Evolutionary conservation across 768 basidiomycete species (phyloP), one percentile per base, ranked within the genome.

Genomic region (Trametes maxima): DNA sequence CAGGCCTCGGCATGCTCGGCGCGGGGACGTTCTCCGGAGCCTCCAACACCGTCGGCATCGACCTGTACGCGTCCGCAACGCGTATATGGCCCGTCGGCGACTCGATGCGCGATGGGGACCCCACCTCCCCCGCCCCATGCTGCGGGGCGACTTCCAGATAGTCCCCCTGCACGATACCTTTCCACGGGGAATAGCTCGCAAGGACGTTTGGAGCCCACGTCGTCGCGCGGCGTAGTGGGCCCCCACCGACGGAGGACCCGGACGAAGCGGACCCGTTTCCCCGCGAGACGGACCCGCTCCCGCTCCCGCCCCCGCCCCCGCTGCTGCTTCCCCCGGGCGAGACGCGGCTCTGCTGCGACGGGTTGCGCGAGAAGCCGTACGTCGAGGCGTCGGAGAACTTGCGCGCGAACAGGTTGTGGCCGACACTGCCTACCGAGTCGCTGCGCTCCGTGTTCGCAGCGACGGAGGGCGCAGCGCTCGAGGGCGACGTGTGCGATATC

Each of bases 151-250:
- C 46, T 36, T 33, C 28, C 28, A 33, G 8, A 8, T 33, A 48
- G 11, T 19, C 21, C 5, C n/a, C 50, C 33, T 60, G 51, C 33
- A 63, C 46, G 11, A 63, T 47, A 37, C 56, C 57, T 28, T 50
- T 57, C 62, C 62, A 63, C 25, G 56, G 62, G 11, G 62, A 63
- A 46, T 63, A 63, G 52, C 53, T 63, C 37, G 57, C 62, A 17
- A 58, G 43, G 14, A 63, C 52, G 52, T 63, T 58, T 40, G 62
- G 62, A 12, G 53, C 25, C 62, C 62, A 63, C 44, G 62, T 57
- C 37, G 62, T 49, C 37, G 51, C 35, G 17, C 52, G 16, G 37
- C 56, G 44, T 13, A 33, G 43, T 17, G 39, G 33, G 13, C 49
- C 55, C 36, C 21, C 46, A 10, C 8, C 25, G n/a, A 40, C 39